Percentiles rank a stretch among this genome's conserved stretches.
These are phyloP conservation scores for Verticillium klebahnii DNA, from an alignment of 2,329 filamentous ascomycete species.

Conservation along the genomic window DNA sequence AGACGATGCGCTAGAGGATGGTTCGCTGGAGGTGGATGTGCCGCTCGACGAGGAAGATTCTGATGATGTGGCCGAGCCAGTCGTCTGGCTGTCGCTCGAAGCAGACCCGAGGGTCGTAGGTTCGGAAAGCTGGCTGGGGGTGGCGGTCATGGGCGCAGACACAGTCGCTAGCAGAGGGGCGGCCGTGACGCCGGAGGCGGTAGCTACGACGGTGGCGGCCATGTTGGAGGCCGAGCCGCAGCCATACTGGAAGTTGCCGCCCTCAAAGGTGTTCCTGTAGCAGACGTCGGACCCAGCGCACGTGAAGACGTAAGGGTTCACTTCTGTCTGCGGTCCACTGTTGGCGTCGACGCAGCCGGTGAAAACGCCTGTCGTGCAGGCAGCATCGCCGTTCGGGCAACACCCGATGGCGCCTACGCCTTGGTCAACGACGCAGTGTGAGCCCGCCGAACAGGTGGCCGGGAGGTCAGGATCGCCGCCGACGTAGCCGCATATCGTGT, in stretches of 20 bases:
- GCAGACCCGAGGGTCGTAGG: constrained; percentile 35
- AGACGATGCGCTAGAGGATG: constrained; percentile 6
- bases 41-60: constrained; percentile 3
- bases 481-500: constrained; percentile 56
- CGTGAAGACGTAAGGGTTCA: constrained; percentile 53
- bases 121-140: constrained; percentile 30
- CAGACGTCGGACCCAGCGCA: constrained; percentile 48
- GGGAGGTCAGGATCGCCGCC: constrained; percentile 46
- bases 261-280: constrained; percentile 50
- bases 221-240: constrained; percentile 46
- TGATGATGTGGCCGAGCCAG: constrained; percentile 6
- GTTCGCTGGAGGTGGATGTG: constrained; percentile 2
- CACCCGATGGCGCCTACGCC: constrained; percentile 47
- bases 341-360: constrained; percentile 52
- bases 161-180: constrained; percentile 31
- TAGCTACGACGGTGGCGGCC: constrained; percentile 43
- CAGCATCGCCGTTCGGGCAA: constrained; percentile 44
- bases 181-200: constrained; percentile 36
- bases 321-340: constrained; percentile 42
- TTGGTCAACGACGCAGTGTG: constrained; percentile 52
- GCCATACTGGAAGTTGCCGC: constrained; percentile 52
- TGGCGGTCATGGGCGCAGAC: constrained; percentile 34
- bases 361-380: constrained; percentile 51
- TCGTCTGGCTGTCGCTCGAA: constrained; percentile 1
- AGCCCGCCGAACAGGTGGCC: constrained; percentile 53